Conservation (phyloP, 2,329 filamentous ascomycete genomes). For the Hirsutella thompsonii region DNA sequence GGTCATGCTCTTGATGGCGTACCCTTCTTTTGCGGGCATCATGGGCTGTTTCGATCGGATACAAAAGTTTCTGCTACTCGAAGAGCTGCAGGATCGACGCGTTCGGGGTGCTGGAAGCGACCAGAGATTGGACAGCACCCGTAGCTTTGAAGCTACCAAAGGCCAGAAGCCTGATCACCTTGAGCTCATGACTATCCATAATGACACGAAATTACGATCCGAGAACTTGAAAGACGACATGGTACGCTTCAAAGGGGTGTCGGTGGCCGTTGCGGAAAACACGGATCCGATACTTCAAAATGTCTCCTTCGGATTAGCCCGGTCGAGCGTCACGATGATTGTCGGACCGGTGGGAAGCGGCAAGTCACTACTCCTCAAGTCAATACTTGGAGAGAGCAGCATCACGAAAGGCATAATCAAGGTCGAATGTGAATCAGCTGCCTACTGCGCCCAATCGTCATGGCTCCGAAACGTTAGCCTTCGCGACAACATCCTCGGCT, state of each 20-base stretch:
- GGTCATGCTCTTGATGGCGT: conserved; percentile 1
- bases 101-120: no score
- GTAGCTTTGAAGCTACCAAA: no score
- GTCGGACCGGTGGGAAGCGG: conserved; percentile 15
- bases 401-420: conserved; percentile 7
- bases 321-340: conserved; percentile 5
- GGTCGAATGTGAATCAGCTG: conserved; percentile 6
- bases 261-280: conserved; percentile 23
- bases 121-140: no score
- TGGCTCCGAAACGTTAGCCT: conserved; percentile 17
- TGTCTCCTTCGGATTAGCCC: conserved; percentile 1
- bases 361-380: conserved; percentile 17
- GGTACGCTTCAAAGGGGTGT: conserved; percentile 30
- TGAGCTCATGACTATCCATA: not conserved
- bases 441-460: conserved; percentile 18
- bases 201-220: not conserved
- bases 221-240: conserved; percentile 9
- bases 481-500: conserved; percentile 18
- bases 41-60: conserved; percentile 6
- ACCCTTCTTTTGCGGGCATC: conserved; percentile 2
- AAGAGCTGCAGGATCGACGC: no score
- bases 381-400: conserved; percentile 16
- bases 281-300: conserved; percentile 14
- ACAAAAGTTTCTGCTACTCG: conserved; percentile 5
- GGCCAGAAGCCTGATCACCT: no score